A percentile compares a stretch with the other conserved stretches of the same genome.
phyloP scores from a whole-genome alignment of 2,329 filamentous ascomycete genomes.

The Scedosporium aurantiacum region DNA sequence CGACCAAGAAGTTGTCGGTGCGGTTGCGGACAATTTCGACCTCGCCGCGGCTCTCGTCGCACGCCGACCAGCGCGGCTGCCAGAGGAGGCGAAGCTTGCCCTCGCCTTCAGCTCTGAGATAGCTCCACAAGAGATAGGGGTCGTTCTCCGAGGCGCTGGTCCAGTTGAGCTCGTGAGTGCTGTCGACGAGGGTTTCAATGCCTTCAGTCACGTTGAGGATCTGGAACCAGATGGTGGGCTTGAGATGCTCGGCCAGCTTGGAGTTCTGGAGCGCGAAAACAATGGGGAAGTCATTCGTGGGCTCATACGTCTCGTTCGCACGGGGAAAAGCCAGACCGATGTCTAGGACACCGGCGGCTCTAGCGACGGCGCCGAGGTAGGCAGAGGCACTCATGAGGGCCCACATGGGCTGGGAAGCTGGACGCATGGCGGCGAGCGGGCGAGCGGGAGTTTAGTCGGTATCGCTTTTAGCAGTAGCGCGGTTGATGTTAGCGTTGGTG shows the following conservation, averaged over 20 bases:
- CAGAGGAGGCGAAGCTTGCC: constrained; percentile 7
- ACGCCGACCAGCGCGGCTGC: constrained; percentile 3
- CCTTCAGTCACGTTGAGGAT: not conserved
- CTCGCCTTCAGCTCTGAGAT: constrained; percentile 7
- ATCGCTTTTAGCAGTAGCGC: not conserved
- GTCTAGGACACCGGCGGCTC: constrained; percentile 12
- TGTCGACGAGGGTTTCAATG: not conserved
- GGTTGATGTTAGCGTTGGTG: too few species aligned
- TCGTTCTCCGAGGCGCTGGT: constrained; percentile 6
- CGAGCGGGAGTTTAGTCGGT: not conserved
- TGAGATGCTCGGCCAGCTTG: constrained; percentile 10
- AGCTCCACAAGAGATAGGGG: constrained; percentile 8
- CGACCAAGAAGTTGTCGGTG: constrained; percentile 7
- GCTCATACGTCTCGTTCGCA: constrained; percentile 19
- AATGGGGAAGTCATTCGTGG: constrained; percentile 15
- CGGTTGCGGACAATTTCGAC: constrained; percentile 5
- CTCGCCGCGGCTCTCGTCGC: constrained; percentile 9
- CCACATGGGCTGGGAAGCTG: constrained; percentile 2
- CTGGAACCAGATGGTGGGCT: constrained; percentile 3
- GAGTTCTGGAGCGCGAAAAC: constrained; percentile 19
- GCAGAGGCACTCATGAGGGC: constrained; percentile 5
- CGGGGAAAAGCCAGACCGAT: constrained; percentile 20
- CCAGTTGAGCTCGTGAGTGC: not conserved
- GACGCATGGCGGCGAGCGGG: constrained; percentile 3
- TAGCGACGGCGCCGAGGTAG: constrained; percentile 9